Conservation (phyloP, 257 asterid genomes). For the Salvia rosmarinus region DNA sequence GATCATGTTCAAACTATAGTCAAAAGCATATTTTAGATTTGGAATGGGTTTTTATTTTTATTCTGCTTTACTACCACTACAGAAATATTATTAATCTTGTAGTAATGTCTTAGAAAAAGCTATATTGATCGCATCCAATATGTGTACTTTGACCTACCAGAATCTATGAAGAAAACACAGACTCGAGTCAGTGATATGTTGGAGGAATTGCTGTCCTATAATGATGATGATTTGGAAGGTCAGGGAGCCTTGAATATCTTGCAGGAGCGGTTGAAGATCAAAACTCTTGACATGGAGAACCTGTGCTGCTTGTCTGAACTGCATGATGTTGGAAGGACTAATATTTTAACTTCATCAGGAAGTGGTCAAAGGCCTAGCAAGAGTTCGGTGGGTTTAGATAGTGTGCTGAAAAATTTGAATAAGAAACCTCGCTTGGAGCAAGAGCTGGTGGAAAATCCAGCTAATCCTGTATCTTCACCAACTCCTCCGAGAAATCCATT, state of each 20-base stretch:
- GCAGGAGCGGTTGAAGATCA: conserved; percentile 72
- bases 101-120: conserved; percentile 10
- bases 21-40: conserved; percentile 15
- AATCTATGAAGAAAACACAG: conserved; percentile 44
- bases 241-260: conserved; percentile 59
- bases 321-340: conserved; percentile 48
- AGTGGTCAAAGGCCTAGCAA: conserved; percentile 44
- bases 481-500: conserved; percentile 71
- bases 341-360: conserved; percentile 46
- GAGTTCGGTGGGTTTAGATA: conserved; percentile 46
- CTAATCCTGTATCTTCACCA: conserved; percentile 49
- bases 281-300: conserved; percentile 59
- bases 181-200: conserved; percentile 39
- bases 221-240: conserved; percentile 61
- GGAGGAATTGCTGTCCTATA: conserved; percentile 58
- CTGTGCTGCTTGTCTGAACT: conserved; percentile 45
- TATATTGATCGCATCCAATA: conserved; percentile 28
- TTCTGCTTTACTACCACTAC: conserved; percentile 13
- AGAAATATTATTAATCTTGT: not conserved
- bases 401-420: conserved; percentile 47
- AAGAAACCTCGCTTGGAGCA: conserved; percentile 37
- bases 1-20: conserved; percentile 22
- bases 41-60: conserved; percentile 11
- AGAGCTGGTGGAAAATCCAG: conserved; percentile 38
- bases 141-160: conserved; percentile 42